These are phyloP conservation scores for Xanthoconium purpureum DNA, from an alignment of 768 basidiomycete genomes.

Conservation along the genomic window DNA sequence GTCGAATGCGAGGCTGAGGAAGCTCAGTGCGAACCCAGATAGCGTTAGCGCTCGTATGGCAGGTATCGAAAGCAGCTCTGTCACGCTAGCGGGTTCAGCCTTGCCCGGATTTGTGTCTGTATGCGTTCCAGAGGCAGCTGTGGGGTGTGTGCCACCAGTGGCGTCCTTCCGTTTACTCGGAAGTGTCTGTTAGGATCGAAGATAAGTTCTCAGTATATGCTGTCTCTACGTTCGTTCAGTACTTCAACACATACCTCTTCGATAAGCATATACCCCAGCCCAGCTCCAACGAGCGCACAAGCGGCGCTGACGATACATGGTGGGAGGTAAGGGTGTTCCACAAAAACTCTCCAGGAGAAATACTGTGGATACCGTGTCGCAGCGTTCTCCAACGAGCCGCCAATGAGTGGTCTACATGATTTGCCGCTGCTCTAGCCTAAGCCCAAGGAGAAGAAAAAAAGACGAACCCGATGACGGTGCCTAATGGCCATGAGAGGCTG, in stretches of 20 bases:
- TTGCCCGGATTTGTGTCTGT: not conserved
- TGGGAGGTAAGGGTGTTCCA: slow-evolving; percentile 15
- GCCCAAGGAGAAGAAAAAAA: not conserved
- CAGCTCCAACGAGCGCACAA: slow-evolving; percentile 5
- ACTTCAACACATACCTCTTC: slow-evolving; percentile 14
- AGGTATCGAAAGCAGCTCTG: slow-evolving; percentile 44
- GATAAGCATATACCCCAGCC: slow-evolving; percentile 15
- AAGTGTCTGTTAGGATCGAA: slow-evolving; percentile 12
- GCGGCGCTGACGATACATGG: slow-evolving; percentile 15
- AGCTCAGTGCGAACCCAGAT: slow-evolving; percentile 50
- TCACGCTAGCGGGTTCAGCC: slow-evolving; percentile 25
- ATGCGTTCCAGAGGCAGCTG: not conserved
- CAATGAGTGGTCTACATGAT: slow-evolving; percentile 17
- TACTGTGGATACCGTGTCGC: slow-evolving; percentile 13
- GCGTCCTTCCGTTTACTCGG: slow-evolving; percentile 10
- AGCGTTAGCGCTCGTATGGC: slow-evolving; percentile 49
- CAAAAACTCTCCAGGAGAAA: slow-evolving; percentile 13
- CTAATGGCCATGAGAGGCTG: slow-evolving; percentile 55
- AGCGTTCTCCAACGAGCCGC: slow-evolving; percentile 20
- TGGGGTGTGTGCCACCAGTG: no score
- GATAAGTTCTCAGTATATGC: not conserved
- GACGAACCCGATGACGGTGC: slow-evolving; percentile 50
- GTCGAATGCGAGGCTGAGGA: slow-evolving; percentile 55
- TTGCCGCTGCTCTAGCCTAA: not conserved
- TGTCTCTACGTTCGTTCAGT: no score